Conservation (phyloP, 768 basidiomycete genomes). For the Termitomyces sp. region DNA sequence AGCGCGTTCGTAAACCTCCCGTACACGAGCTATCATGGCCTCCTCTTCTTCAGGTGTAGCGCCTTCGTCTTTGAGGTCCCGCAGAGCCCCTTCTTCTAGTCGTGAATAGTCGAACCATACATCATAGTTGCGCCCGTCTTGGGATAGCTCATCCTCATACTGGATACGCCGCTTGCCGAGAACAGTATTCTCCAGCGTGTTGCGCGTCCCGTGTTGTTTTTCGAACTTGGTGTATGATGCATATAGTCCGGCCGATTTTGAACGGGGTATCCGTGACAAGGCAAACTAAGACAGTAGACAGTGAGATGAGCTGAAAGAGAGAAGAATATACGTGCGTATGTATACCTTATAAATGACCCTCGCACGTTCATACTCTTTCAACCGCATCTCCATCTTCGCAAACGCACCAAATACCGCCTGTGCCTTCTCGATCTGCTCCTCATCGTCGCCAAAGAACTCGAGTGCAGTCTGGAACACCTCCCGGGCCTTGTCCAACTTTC, state of each 20-base stretch:
- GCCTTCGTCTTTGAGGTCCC: constrained; percentile 73
- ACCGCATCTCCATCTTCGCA: constrained; percentile 94
- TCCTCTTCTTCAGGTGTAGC: constrained; percentile 68
- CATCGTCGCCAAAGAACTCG: constrained; percentile 88
- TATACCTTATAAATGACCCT: constrained; percentile 94
- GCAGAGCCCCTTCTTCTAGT: constrained; percentile 84
- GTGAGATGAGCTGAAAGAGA: background rate
- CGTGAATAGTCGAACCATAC: constrained; percentile 97
- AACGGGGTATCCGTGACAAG: constrained; percentile 86
- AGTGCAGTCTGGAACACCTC: constrained; percentile 90
- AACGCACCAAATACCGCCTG: constrained; percentile 92
- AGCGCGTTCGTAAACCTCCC: constrained; percentile 94
- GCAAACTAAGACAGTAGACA: constrained; percentile 80
- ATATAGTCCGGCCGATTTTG: constrained; percentile 86
- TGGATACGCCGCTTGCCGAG: constrained; percentile 97
- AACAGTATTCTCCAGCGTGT: constrained; percentile 88
- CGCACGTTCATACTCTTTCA: constrained; percentile 96
- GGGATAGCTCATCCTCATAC: constrained; percentile 92
- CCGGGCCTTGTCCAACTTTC: constrained; percentile 64
- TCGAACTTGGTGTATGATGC: constrained; percentile 96
- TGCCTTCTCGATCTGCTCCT: constrained; percentile 92
- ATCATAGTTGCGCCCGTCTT: constrained; percentile 94
- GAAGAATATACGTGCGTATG: background rate
- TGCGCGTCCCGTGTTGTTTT: constrained; percentile 92
- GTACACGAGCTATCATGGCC: constrained; percentile 58